Evolutionary conservation across 2,329 filamentous ascomycete genomes (phyloP).

Genomic region (Colletotrichum neosansevieriae): DNA sequence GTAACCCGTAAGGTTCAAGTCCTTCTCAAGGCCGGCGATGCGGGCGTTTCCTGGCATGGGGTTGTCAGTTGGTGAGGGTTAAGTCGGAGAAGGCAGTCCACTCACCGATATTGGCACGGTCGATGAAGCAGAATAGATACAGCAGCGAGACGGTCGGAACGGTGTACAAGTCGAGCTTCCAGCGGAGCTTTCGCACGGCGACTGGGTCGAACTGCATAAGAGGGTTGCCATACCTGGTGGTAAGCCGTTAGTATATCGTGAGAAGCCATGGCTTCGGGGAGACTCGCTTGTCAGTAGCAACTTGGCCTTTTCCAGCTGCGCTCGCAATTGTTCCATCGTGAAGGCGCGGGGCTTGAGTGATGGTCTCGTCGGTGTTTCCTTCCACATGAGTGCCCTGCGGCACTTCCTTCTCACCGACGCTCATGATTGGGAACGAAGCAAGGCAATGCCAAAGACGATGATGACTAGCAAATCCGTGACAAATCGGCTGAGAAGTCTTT

Average conservation of each 20-base stretch:
- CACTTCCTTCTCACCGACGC: constrained; percentile 26
- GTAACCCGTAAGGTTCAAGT: constrained; percentile 69
- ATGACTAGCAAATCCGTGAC: too few species aligned
- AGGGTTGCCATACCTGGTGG: constrained; percentile 59
- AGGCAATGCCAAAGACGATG: too few species aligned
- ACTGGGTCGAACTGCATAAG: constrained; percentile 66
- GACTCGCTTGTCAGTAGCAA: constrained; percentile 59
- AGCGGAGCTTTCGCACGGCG: constrained; percentile 68
- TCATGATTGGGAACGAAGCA: constrained; percentile 6
- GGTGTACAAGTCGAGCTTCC: constrained; percentile 75
- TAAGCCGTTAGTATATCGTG: background rate
- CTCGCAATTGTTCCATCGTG: constrained; percentile 38
- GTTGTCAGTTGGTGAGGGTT: background rate
- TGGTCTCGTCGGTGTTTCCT: constrained; percentile 24
- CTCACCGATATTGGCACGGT: constrained; percentile 78
- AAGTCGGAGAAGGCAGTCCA: background rate
- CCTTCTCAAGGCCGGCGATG: constrained; percentile 73
- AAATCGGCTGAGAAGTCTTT: too few species aligned
- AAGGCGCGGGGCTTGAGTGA: constrained; percentile 25
- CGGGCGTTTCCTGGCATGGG: constrained; percentile 71
- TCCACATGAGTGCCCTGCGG: constrained; percentile 25
- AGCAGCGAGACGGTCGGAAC: constrained; percentile 75
- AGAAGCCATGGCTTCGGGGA: fast-evolving
- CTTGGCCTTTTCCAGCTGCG: constrained; percentile 57
- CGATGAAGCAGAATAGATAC: constrained; percentile 81